Percentiles rank a stretch among this genome's conserved stretches.
Evolutionary conservation across 2,329 filamentous ascomycete species (phyloP).

Genomic region (Clonostachys byssicola): DNA sequence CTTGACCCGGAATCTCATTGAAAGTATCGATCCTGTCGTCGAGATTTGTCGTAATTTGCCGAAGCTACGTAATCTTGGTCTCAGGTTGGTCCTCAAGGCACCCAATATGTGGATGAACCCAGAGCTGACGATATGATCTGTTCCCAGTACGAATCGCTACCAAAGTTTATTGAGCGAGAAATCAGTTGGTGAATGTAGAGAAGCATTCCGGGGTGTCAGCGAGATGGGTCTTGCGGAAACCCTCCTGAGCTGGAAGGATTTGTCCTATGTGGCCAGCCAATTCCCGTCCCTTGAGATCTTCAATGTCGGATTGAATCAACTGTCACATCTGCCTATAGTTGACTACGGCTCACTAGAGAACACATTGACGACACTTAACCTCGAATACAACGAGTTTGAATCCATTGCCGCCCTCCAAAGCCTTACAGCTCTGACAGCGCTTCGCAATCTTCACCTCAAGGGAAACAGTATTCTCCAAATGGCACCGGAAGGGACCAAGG

Average conservation of each 20-base stretch:
- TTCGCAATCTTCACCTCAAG: conserved; percentile 67
- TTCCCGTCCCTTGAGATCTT: conserved; percentile 51
- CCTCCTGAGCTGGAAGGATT: conserved; percentile 61
- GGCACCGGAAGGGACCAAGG: conserved; percentile 10
- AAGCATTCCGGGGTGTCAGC: conserved; percentile 44
- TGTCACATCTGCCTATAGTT: conserved; percentile 43
- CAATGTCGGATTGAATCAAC: conserved; percentile 52
- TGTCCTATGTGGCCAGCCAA: conserved; percentile 45
- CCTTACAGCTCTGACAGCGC: conserved; percentile 43
- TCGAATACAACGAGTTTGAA: conserved; percentile 70
- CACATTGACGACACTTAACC: conserved; percentile 57
- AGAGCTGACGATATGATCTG: not conserved
- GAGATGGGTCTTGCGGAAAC: conserved; percentile 66
- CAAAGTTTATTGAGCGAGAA: conserved; percentile 30
- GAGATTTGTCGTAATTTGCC: conserved; percentile 68
- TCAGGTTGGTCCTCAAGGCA: conserved; percentile 57
- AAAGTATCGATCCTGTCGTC: conserved; percentile 60
- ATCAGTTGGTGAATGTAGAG: conserved; percentile 19
- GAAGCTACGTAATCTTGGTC: conserved; percentile 60
- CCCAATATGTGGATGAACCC: not conserved
- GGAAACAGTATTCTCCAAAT: conserved; percentile 63
- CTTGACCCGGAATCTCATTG: conserved; percentile 79
- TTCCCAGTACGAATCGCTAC: conserved; percentile 69
- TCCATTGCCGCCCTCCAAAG: conserved; percentile 51
- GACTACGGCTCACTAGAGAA: conserved; percentile 33